Conservation (phyloP, 2,329 filamentous ascomycete genomes). For the Fusarium neocosmosporiellum region DNA sequence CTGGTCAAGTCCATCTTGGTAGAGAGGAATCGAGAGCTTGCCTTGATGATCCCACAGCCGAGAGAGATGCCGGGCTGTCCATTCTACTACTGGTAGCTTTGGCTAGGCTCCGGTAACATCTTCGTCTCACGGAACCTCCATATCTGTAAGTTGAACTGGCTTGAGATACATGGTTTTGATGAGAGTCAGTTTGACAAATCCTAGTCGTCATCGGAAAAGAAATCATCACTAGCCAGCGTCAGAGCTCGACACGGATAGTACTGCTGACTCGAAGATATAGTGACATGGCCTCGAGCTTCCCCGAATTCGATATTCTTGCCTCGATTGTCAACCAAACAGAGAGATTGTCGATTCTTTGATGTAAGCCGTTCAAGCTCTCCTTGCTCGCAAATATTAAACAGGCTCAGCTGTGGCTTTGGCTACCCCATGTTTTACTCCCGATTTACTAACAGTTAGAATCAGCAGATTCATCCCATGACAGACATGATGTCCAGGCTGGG, state of each 20-base stretch:
- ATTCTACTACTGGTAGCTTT: too few relatives aligned
- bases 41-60: too few relatives aligned
- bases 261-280: too few relatives aligned
- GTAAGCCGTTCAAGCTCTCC: neutral
- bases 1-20: too few relatives aligned
- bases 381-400: neutral
- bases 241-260: too few relatives aligned
- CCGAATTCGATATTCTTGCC: neutral
- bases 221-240: too few relatives aligned
- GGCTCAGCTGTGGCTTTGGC: neutral
- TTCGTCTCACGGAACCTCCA: neutral
- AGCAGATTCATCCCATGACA: neutral
- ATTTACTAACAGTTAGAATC: neutral
- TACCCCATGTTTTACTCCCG: neutral
- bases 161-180: neutral
- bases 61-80: too few relatives aligned
- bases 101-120: too few relatives aligned
- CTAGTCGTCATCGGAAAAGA: too few relatives aligned
- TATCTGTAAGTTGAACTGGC: neutral
- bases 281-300: neutral
- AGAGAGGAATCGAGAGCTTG: too few relatives aligned
- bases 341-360: neutral
- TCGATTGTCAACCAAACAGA: neutral
- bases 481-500: neutral
- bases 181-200: neutral